Conservation (phyloP, 78 protist genomes). For the Emiliania huxleyi region DNA sequence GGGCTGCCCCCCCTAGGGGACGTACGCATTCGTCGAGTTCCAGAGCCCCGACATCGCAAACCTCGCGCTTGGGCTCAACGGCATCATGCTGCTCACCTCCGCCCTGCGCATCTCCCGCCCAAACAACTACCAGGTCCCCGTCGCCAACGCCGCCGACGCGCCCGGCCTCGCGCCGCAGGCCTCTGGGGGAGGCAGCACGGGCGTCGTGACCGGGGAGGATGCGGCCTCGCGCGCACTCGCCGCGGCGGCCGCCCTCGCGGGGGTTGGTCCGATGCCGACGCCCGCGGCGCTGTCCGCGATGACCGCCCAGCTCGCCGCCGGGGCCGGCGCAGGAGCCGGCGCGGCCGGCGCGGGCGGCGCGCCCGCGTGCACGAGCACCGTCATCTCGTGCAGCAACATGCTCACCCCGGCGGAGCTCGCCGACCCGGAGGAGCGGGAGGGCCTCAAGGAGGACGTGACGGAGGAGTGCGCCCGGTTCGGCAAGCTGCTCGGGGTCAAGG, state of each 20-base stretch:
- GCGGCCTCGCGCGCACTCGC: neutral
- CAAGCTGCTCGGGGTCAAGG: neutral
- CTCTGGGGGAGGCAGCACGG: too few species aligned
- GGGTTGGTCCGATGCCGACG: neutral
- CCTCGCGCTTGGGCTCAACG: neutral
- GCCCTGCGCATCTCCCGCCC: neutral
- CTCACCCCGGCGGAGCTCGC: neutral
- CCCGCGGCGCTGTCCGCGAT: neutral
- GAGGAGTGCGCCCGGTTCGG: neutral
- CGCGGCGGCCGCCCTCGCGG: neutral
- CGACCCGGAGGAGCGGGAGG: neutral
- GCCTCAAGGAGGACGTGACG: neutral
- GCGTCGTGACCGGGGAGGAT: neutral
- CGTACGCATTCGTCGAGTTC: conserved; percentile 3
- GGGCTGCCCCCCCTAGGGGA: too few species aligned
- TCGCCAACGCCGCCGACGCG: neutral
- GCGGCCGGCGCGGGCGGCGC: too few species aligned
- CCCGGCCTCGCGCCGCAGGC: neutral
- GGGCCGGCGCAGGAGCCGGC: too few species aligned
- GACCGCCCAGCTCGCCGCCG: too few species aligned
- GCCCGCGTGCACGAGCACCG: neutral
- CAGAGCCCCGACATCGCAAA: neutral
- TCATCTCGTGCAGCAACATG: neutral
- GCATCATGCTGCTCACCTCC: neutral
- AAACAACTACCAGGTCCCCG: neutral